Percentiles rank a stretch among this genome's conserved stretches.
These are phyloP conservation scores for Hibiscus syriacus DNA, from an alignment of 345 rosid genomes.

Conservation along the genomic window DNA sequence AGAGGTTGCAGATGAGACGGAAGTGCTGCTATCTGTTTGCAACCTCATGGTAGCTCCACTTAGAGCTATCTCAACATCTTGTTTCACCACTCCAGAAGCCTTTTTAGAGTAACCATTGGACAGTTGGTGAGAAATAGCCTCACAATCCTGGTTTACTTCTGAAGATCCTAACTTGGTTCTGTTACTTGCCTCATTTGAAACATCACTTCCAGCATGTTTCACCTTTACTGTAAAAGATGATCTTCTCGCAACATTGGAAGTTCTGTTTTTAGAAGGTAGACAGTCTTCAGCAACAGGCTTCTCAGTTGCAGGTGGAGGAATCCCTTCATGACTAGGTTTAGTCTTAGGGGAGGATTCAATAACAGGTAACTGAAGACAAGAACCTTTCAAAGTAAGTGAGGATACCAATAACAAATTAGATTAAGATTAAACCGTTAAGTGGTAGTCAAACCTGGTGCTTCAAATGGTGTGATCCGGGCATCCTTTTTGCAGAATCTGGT, in stretches of 20 bases:
- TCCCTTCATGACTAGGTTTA: slow-evolving; percentile 59
- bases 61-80: slow-evolving; percentile 34
- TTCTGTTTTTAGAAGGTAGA: slow-evolving; percentile 52
- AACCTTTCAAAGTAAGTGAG: slow-evolving; percentile 12
- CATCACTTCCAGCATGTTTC: slow-evolving; percentile 46
- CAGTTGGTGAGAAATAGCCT: slow-evolving; percentile 23
- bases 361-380: slow-evolving; percentile 47
- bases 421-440: slow-evolving; percentile 1
- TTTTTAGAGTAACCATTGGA: slow-evolving; percentile 19
- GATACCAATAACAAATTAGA: slow-evolving; percentile 4
- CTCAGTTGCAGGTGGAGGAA: slow-evolving; percentile 44
- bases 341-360: slow-evolving; percentile 63
- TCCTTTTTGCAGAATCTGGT: slow-evolving; percentile 41
- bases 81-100: slow-evolving; percentile 24
- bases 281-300: slow-evolving; percentile 53
- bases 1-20: slow-evolving; percentile 68
- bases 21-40: slow-evolving; percentile 71
- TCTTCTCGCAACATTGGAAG: slow-evolving; percentile 45
- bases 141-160: slow-evolving; percentile 30
- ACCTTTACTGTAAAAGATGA: slow-evolving; percentile 42
- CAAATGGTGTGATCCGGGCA: slow-evolving; percentile 44
- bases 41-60: slow-evolving; percentile 39
- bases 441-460: slow-evolving; percentile 62
- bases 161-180: slow-evolving; percentile 28
- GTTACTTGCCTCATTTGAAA: slow-evolving; percentile 30